Base-by-base conservation (phyloP, 768 basidiomycete species). In the Artomyces pyxidatus region DNA sequence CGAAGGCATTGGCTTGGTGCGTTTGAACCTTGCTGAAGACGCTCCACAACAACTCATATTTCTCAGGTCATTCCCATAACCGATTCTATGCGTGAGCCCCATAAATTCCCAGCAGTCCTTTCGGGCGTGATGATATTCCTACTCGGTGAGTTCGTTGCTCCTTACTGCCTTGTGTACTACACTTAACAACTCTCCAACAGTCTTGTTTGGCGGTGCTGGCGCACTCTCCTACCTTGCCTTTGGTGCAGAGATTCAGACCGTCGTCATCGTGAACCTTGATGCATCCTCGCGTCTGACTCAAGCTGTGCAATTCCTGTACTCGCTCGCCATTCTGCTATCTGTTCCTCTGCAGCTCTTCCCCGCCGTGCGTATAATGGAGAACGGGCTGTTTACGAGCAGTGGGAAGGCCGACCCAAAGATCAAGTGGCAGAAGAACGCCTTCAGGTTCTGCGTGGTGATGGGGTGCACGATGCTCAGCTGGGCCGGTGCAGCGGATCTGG, bases 271-370 rank as follows among this genome's bases (percentile, higher is more conserved):
- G 63, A 99, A 98, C 67, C 76, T 99, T 35, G 84, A 97, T 50
- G 73, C 80, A 26, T 79, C 78, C 43, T 85, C 83, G 62, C 83
- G 81, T 59, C 80, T 94, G 65, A 93, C 95, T 0, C 93, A 97
- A 71, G 77, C 83, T 6, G 91, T 92, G 9, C 88, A 90, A 70
- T 83, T 90, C 64, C 63, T 92, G 26, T 92, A 96, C 68, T 85
- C 90, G n/a, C 67, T 92, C 29, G 96, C 94, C 11, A 98, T 98
- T 67, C 69, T 90, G 54, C 77, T 92, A 37, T 96, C 93, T 12
- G 85, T 88, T 7, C 93, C 95, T 1, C 78, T 98, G 1, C 94
- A 98, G 66, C 83, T 97, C 48, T 97, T 98, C 89, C 96, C 96
- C 0, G 96, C 95, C 3, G 83, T 95, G 41, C 82, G 96, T 46